Evolutionary conservation across 1,284 basidiomycete species (phyloP).

Genomic region (Ceratobasidium papillatum): DNA sequence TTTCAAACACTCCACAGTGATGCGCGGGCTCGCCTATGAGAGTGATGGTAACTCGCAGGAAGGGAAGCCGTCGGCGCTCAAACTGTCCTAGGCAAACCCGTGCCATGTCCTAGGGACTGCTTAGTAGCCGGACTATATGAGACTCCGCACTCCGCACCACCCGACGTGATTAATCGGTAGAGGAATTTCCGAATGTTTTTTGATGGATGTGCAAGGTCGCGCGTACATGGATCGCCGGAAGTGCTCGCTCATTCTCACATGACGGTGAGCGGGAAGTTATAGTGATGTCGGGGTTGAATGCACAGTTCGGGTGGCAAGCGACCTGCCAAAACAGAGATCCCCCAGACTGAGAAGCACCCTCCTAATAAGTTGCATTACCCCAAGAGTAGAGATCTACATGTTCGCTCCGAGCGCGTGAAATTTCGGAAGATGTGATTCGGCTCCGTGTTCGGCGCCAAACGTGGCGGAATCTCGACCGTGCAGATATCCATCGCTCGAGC

Average conservation of each 20-base stretch:
- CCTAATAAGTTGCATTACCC: background rate
- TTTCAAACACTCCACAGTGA: slow-evolving; percentile 23
- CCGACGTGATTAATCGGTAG: slow-evolving; percentile 1
- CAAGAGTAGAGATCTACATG: background rate
- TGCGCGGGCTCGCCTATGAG: slow-evolving; percentile 16
- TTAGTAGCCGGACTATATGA: slow-evolving; percentile 29
- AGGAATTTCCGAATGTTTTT: background rate
- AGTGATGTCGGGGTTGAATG: slow-evolving; percentile 6
- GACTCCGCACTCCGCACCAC: slow-evolving; percentile 35
- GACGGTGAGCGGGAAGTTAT: background rate
- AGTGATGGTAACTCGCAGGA: slow-evolving; percentile 28
- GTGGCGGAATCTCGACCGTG: background rate
- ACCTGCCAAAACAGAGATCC: background rate
- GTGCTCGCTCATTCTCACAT: background rate
- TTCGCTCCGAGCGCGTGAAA: background rate
- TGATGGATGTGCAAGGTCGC: slow-evolving; percentile 3
- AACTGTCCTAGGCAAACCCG: slow-evolving; percentile 16
- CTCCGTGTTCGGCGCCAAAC: background rate
- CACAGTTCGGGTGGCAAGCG: background rate
- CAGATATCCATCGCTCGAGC: background rate
- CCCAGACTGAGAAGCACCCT: background rate
- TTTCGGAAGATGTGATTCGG: background rate
- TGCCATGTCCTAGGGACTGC: slow-evolving; percentile 15
- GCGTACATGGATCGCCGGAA: background rate
- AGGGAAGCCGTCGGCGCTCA: slow-evolving; percentile 21